Conservation (phyloP, 306 rosid species). For the Acacia crassicarpa region DNA sequence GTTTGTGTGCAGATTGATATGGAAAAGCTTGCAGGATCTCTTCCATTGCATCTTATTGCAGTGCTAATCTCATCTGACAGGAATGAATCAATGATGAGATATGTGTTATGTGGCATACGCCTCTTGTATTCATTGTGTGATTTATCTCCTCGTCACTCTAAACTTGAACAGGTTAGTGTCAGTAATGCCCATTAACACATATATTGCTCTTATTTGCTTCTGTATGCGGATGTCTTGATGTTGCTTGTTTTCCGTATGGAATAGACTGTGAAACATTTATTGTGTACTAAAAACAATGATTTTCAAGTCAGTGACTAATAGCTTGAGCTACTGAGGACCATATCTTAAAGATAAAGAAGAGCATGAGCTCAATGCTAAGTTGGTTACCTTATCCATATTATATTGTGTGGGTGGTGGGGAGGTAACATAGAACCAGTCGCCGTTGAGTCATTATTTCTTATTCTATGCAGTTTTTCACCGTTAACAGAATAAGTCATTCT, state of each 20-base stretch:
- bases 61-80: conserved; percentile 56
- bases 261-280: conserved; percentile 17
- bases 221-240: background rate
- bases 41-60: conserved; percentile 81
- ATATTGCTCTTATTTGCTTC: conserved; percentile 27
- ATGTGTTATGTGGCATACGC: conserved; percentile 73
- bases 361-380: conserved; percentile 23
- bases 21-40: conserved; percentile 79
- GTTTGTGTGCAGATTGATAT: conserved; percentile 68
- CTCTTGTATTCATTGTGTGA: conserved; percentile 90
- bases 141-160: conserved; percentile 79
- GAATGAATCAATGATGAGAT: conserved; percentile 60
- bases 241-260: background rate
- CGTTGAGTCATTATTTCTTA: background rate
- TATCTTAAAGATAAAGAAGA: conserved; percentile 22
- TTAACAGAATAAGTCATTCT: background rate
- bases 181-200: conserved; percentile 2
- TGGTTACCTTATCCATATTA: conserved; percentile 7
- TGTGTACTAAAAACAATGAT: conserved; percentile 13
- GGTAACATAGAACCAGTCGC: background rate
- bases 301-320: conserved; percentile 1
- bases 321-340: conserved; percentile 4
- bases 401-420: background rate
- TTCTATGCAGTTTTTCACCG: background rate
- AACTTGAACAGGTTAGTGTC: conserved; percentile 79